Conservation (phyloP, 2,329 filamentous ascomycete genomes). For the Ophiobolus disseminans region DNA sequence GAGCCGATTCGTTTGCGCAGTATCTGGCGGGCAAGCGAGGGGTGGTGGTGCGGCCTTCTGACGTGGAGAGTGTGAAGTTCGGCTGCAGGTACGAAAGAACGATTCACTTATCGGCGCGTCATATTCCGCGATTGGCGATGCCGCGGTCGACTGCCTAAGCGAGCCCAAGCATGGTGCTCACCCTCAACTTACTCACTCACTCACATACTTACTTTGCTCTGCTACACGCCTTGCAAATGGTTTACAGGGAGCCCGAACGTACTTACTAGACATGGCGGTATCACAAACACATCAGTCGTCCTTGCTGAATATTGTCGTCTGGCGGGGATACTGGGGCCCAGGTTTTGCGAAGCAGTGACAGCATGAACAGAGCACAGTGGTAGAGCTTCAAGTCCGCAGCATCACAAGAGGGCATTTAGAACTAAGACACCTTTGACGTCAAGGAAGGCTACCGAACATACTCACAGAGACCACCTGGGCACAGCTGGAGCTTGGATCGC, state of each 20-base stretch:
- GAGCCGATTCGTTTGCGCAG: constrained; percentile 25
- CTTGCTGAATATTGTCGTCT: too few species aligned
- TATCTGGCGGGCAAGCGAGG: constrained; percentile 18
- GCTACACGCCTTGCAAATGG: background rate
- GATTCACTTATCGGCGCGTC: constrained; percentile 27
- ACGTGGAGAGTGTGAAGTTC: constrained; percentile 24
- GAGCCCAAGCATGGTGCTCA: constrained; percentile 1
- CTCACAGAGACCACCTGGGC: background rate
- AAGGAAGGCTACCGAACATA: background rate
- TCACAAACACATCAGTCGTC: too few species aligned
- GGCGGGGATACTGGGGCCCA: too few species aligned
- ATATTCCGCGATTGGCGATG: constrained; percentile 14
- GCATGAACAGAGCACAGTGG: too few species aligned
- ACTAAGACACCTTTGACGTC: too few species aligned
- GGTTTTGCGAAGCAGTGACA: too few species aligned
- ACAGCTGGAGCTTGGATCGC: too few species aligned
- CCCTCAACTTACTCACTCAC: background rate
- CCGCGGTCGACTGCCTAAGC: constrained; percentile 16
- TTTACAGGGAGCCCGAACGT: too few species aligned
- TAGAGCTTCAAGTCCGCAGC: too few species aligned
- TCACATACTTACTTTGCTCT: background rate
- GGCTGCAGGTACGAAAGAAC: constrained; percentile 28
- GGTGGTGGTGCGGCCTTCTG: constrained; percentile 7
- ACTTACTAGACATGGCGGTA: too few species aligned
- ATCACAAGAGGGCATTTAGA: too few species aligned